These are phyloP conservation scores for Termitomyces sp. DNA, from an alignment of 768 basidiomycete species.

Conservation along the genomic window DNA sequence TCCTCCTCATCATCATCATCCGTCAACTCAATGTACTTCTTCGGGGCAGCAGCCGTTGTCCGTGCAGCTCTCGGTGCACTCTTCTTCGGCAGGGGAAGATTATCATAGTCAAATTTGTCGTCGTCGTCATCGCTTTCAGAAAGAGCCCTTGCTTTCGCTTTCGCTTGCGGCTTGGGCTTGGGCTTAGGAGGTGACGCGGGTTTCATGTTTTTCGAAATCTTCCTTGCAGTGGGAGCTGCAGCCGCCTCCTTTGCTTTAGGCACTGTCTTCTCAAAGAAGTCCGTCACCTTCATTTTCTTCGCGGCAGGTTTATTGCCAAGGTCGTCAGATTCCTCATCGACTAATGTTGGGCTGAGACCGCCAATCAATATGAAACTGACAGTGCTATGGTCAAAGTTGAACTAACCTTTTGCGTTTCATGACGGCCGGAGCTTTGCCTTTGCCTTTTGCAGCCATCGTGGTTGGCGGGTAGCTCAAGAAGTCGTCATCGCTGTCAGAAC, in stretches of 20 bases:
- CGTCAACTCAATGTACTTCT: constrained; percentile 62
- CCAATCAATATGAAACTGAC: background rate
- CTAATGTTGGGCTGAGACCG: constrained; percentile 27
- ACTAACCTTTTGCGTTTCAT: constrained; percentile 70
- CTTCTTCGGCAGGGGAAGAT: constrained; percentile 35
- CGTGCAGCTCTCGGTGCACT: constrained; percentile 48
- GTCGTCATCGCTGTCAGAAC: constrained; percentile 12
- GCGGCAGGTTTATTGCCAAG: constrained; percentile 40
- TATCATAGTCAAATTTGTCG: constrained; percentile 39
- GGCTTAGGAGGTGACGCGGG: constrained; percentile 50
- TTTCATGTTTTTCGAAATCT: constrained; percentile 60
- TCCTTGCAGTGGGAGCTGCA: constrained; percentile 34
- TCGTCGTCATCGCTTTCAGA: constrained; percentile 48
- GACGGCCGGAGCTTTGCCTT: constrained; percentile 22
- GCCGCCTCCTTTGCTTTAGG: constrained; percentile 37
- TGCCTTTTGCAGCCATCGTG: constrained; percentile 10
- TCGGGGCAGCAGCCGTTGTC: constrained; percentile 34
- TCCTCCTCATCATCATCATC: constrained; percentile 48
- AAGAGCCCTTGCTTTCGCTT: constrained; percentile 30
- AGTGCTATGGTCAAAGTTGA: background rate
- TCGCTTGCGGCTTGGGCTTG: constrained; percentile 46
- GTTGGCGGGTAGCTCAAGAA: background rate
- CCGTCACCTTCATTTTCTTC: constrained; percentile 58
- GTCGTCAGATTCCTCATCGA: constrained; percentile 38
- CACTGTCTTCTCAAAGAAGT: constrained; percentile 55